Conservation (phyloP, 2,329 filamentous ascomycete species). For the Fusarium nanum region DNA sequence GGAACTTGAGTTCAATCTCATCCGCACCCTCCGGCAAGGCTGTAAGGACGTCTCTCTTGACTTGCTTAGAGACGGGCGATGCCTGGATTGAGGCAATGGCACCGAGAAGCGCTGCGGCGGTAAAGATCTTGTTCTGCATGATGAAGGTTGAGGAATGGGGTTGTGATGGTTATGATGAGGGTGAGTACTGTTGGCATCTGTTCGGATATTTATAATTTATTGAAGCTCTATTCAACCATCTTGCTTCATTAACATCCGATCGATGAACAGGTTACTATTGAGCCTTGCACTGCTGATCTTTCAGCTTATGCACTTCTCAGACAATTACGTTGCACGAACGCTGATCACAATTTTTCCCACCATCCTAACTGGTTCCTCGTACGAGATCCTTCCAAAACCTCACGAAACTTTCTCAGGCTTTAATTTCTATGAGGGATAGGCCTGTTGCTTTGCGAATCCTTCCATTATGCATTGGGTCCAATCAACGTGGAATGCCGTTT, state of each 20-base stretch:
- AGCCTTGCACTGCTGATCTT: neutral
- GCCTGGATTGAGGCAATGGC: constrained; percentile 35
- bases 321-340: neutral
- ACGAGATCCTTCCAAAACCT: neutral
- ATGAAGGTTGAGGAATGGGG: neutral
- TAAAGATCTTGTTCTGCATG: constrained; percentile 35
- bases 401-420: neutral
- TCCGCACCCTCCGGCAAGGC: constrained; percentile 51
- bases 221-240: fast-evolving
- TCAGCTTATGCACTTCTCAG: neutral
- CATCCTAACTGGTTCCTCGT: neutral
- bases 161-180: neutral
- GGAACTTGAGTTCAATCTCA: constrained; percentile 50
- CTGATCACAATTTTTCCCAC: constrained; percentile 9
- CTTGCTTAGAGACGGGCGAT: constrained; percentile 21
- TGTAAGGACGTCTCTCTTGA: constrained; percentile 45
- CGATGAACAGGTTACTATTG: neutral
- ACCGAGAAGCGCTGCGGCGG: constrained; percentile 30
- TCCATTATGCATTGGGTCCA: neutral
- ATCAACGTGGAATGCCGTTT: neutral
- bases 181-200: neutral
- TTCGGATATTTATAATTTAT: constrained; percentile 4
- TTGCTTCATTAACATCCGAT: neutral
- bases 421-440: neutral
- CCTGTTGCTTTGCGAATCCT: constrained; percentile 3